A percentile compares a stretch with the other conserved stretches of the same genome.
Conservation (phyloP, 768 basidiomycete genomes). For the Filobasidium wieringae region DNA sequence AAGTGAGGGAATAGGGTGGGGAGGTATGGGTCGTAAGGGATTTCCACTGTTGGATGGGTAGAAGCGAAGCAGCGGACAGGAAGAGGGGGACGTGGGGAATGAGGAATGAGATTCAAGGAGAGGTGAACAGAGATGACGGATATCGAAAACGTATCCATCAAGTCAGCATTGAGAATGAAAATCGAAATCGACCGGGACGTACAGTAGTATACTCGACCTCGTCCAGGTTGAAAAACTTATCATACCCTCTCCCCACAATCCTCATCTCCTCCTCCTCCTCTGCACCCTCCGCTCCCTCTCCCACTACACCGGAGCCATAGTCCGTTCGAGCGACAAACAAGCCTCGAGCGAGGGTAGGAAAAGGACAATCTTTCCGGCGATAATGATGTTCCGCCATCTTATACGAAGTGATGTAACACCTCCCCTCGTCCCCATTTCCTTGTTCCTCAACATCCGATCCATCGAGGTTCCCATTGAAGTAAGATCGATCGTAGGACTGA, state of each 20-base stretch:
- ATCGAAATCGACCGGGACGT: slow-evolving; percentile 32
- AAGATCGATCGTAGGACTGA: not conserved
- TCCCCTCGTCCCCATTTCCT: not conserved
- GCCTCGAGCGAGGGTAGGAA: slow-evolving; percentile 89
- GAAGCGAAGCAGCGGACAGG: not conserved
- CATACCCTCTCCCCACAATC: slow-evolving; percentile 84
- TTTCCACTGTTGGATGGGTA: slow-evolving; percentile 52
- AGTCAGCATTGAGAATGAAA: not conserved
- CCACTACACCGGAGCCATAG: slow-evolving; percentile 15
- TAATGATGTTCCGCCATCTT: slow-evolving; percentile 98
- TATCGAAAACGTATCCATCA: no score
- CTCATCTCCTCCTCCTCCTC: slow-evolving; percentile 8
- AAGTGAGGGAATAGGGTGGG: slow-evolving; percentile 69
- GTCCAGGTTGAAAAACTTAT: slow-evolving; percentile 97
- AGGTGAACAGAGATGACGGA: not conserved
- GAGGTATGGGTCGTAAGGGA: slow-evolving; percentile 57
- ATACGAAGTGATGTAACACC: slow-evolving; percentile 59
- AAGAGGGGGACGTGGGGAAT: no score
- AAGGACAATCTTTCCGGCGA: slow-evolving; percentile 74
- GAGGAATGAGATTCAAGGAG: no score
- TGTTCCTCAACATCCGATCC: not conserved
- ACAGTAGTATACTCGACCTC: slow-evolving; percentile 94
- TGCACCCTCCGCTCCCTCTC: slow-evolving; percentile 5
- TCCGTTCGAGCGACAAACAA: slow-evolving; percentile 53
- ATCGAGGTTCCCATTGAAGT: not conserved